These are phyloP conservation scores for Penicillium decumbens DNA, from an alignment of 2,329 filamentous ascomycete genomes.

Conservation along the genomic window DNA sequence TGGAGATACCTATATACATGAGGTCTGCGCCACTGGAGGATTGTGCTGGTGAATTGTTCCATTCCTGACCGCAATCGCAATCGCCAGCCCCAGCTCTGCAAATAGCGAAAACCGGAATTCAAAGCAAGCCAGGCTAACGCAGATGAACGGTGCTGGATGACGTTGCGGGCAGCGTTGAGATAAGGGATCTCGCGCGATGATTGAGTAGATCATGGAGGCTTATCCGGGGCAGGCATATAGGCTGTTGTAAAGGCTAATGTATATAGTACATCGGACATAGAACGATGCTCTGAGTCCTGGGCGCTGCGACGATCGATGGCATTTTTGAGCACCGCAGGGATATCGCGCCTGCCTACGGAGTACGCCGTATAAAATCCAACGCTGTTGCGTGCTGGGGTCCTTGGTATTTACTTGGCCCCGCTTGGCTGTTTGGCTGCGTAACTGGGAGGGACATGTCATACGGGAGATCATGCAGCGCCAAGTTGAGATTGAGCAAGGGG, in stretches of 20 bases:
- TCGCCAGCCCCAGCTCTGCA: background rate
- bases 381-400: background rate
- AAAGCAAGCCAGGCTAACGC: background rate
- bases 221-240: background rate
- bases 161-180: background rate
- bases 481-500: slow-evolving; percentile 1
- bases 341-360: background rate
- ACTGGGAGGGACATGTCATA: background rate
- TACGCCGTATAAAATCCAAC: background rate
- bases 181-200: slow-evolving; percentile 1
- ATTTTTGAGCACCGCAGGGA: background rate
- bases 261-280: background rate
- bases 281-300: background rate
- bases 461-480: slow-evolving; percentile 18
- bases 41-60: slow-evolving; percentile 13
- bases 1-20: background rate
- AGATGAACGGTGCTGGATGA: background rate
- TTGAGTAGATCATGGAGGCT: background rate
- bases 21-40: background rate
- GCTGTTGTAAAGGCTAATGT: background rate
- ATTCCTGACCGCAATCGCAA: background rate
- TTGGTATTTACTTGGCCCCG: slow-evolving; percentile 4
- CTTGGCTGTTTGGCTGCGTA: background rate
- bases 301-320: background rate
- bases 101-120: background rate